These are phyloP conservation scores for Beauveria sp. DNA, from an alignment of 2,329 filamentous ascomycete genomes.

Conservation along the genomic window DNA sequence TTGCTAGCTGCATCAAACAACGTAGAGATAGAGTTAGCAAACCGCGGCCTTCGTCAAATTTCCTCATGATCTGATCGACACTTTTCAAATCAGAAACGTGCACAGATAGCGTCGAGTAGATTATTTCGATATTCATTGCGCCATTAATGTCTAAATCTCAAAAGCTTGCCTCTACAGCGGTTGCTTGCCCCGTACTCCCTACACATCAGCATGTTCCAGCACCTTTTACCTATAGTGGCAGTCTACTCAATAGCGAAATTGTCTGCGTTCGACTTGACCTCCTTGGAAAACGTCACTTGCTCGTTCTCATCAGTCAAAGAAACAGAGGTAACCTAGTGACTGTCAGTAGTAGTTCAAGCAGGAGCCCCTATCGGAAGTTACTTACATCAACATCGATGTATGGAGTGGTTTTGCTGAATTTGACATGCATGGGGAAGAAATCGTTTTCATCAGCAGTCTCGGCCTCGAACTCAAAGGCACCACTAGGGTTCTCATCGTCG, in stretches of 20 bases:
- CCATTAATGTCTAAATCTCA: conserved; percentile 14
- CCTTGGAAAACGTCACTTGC: conserved; percentile 75
- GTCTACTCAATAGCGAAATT: conserved; percentile 67
- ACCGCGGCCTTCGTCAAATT: neutral
- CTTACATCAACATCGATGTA: conserved; percentile 92
- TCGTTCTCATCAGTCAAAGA: conserved; percentile 67
- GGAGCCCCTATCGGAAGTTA: conserved; percentile 16
- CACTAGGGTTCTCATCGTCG: conserved; percentile 71
- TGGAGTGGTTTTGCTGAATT: conserved; percentile 77
- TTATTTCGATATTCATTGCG: conserved; percentile 11
- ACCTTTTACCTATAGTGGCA: neutral
- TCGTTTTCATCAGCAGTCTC: conserved; percentile 81
- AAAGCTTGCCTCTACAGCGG: conserved; percentile 5
- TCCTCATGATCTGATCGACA: no score
- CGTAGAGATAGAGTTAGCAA: no score
- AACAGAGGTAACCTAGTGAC: conserved; percentile 53
- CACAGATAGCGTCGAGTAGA: neutral
- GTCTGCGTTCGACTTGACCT: conserved; percentile 69
- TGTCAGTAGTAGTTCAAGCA: conserved; percentile 17
- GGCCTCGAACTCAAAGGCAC: conserved; percentile 93
- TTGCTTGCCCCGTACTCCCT: conserved; percentile 1
- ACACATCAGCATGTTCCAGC: conserved; percentile 2
- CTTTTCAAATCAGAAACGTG: neutral
- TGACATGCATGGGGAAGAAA: conserved; percentile 95
- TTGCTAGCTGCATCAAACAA: no score